Evolutionary conservation across 2,329 filamentous ascomycete genomes (phyloP), one percentile per base, ranked within the genome.

Genomic region (Fusarium hainanense): DNA sequence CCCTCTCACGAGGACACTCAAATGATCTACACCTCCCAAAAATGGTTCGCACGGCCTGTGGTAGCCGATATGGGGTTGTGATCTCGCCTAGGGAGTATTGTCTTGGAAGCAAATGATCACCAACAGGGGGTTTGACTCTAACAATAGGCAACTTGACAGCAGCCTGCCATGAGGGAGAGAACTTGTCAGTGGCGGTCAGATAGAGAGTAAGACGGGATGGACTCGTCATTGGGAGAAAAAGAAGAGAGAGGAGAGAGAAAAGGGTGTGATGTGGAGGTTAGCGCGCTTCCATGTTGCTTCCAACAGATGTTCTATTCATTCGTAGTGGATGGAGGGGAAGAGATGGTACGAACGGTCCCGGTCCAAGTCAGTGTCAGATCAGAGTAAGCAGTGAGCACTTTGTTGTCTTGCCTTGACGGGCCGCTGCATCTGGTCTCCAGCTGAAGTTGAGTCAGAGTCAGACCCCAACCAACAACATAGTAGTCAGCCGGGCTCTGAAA

Each of bases 261-360:
- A 40, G 43, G 51, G 28, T 42, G 43, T 63, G 57, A 54, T 51
- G 63, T 68, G 25, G 43, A 54, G 63, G 40, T 58, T 59, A 72
- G 69, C 41, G 59, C 32, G 59, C 59, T 69, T 71, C 67, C 43
- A 57, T 37, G 42, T 21, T 56, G 58, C 54, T 68, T 70, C 69
- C 50, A 59, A 54, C 41, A 54, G 61, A 66, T 58, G 27, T 64
- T 71, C 69, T 60, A 66, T 64, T 48, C 27, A 28, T 41, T 42
- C 18, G 32, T 28, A 16, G 49, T 52, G 49, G 49, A 27, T 52
- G 49, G 34, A 28, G 23, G 37, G 32, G 27, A 20, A 28, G 21
- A 52, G 20, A 42, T 25, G 55, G 30, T 44, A 21, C 40, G 44
- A 60, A 44, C 30, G 6, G 32, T 34, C 56, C 23, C 23, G 14